Evolutionary conservation across 805 yeast genomes (phyloP).

Genomic region (Wickerhamiella australiensis): DNA sequence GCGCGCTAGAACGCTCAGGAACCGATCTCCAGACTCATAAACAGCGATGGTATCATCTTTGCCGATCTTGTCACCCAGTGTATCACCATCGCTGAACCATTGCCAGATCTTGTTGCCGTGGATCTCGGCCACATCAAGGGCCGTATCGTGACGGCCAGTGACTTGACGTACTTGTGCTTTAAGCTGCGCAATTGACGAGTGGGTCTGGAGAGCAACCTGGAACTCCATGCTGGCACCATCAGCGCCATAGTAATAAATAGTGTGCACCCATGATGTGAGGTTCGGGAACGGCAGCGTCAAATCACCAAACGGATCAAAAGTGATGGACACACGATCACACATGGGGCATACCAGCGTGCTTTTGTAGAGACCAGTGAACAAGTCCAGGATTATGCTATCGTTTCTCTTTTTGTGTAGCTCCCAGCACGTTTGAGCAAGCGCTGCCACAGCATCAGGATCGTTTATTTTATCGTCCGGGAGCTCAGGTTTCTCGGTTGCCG

Average conservation of each 20-base stretch:
- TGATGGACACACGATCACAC: conserved; percentile 66
- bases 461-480: conserved; percentile 48
- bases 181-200: conserved; percentile 51
- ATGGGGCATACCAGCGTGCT: conserved; percentile 82
- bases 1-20: neutral
- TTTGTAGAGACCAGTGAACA: conserved; percentile 83
- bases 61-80: conserved; percentile 50
- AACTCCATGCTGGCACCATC: conserved; percentile 38
- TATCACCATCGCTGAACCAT: conserved; percentile 51
- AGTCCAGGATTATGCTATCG: conserved; percentile 71
- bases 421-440: conserved; percentile 70
- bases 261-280: conserved; percentile 56
- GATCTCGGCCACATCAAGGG: conserved; percentile 45
- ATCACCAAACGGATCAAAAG: conserved; percentile 90
- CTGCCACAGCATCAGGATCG: conserved; percentile 37
- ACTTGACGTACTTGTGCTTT: conserved; percentile 47
- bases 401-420: conserved; percentile 63
- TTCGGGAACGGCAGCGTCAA: conserved; percentile 81
- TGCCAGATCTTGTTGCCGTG: conserved; percentile 58
- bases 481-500: conserved; percentile 83
- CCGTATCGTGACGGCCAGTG: conserved; percentile 25
- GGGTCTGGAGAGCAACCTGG: conserved; percentile 62
- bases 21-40: conserved; percentile 34
- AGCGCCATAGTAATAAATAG: conserved; percentile 51
- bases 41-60: conserved; percentile 53